Percentiles rank a stretch among this genome's conserved stretches.
These are phyloP conservation scores for Polyplosphaeria fusca DNA, from an alignment of 495 filamentous ascomycete genomes.

Conservation along the genomic window DNA sequence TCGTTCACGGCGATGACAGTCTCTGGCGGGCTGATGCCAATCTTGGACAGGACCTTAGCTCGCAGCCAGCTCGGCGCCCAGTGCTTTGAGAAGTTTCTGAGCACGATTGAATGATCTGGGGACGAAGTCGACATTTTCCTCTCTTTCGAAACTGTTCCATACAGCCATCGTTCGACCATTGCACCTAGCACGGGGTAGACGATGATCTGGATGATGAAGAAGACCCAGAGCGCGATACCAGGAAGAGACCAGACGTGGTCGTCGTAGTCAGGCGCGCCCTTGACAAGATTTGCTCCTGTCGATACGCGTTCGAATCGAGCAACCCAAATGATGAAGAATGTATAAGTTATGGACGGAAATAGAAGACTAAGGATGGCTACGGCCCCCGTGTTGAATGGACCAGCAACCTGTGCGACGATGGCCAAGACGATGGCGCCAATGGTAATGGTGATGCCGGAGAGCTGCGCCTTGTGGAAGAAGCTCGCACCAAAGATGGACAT, in stretches of 20 bases:
- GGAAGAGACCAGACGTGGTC: slow-evolving; percentile 60
- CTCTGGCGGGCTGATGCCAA: slow-evolving; percentile 52
- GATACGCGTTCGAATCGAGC: slow-evolving; percentile 37
- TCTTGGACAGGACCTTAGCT: slow-evolving; percentile 42
- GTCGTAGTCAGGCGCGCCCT: slow-evolving; percentile 33
- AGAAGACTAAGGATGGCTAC: slow-evolving; percentile 37
- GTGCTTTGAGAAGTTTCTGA: slow-evolving; percentile 68
- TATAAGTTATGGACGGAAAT: slow-evolving; percentile 43
- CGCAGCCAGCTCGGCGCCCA: slow-evolving; percentile 65
- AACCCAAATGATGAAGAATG: slow-evolving; percentile 43
- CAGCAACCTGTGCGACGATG: slow-evolving; percentile 45
- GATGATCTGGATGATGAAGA: slow-evolving; percentile 70
- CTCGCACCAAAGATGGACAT: slow-evolving; percentile 46
- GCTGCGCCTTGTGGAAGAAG: slow-evolving; percentile 49
- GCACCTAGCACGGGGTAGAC: slow-evolving; percentile 69
- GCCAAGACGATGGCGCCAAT: slow-evolving; percentile 46
- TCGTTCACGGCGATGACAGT: slow-evolving; percentile 71
- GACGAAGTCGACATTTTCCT: slow-evolving; percentile 46
- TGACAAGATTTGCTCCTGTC: slow-evolving; percentile 31
- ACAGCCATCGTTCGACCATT: slow-evolving; percentile 65
- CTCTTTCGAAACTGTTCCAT: slow-evolving; percentile 67
- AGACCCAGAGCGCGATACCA: slow-evolving; percentile 65
- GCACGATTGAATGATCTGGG: slow-evolving; percentile 48
- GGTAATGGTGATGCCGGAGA: slow-evolving; percentile 46
- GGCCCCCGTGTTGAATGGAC: slow-evolving; percentile 35